These are phyloP conservation scores for Erysimum cheiranthoides DNA, from an alignment of 345 rosid genomes.

Conservation along the genomic window DNA sequence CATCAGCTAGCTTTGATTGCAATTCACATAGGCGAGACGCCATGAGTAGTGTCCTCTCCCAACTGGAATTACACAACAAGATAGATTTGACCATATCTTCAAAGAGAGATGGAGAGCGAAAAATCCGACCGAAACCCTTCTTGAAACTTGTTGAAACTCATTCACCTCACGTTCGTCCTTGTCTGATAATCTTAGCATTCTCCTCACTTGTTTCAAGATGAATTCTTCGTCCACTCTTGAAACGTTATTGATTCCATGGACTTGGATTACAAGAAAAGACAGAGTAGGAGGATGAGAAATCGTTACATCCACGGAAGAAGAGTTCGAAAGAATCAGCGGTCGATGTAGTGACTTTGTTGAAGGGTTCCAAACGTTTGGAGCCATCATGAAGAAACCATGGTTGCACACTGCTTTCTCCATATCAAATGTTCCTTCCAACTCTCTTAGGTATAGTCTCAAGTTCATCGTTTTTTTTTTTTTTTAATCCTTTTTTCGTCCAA, in stretches of 20 bases:
- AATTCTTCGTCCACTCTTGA: constrained; percentile 24
- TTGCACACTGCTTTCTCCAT: constrained; percentile 58
- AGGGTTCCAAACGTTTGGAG: constrained; percentile 56
- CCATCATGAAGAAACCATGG: constrained; percentile 67
- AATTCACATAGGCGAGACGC: constrained; percentile 52
- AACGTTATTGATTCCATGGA: constrained; percentile 20
- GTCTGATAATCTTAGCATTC: constrained; percentile 54
- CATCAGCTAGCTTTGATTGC: constrained; percentile 38
- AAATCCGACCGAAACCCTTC: constrained; percentile 53
- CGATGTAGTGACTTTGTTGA: constrained; percentile 46
- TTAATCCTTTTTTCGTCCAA: background rate
- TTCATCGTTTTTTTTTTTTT: constrained; percentile 37
- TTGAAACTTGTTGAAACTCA: constrained; percentile 50
- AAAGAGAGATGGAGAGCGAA: constrained; percentile 59
- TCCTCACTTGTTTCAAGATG: constrained; percentile 48
- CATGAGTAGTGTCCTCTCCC: constrained; percentile 56
- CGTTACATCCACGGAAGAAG: constrained; percentile 42
- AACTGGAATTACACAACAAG: constrained; percentile 56
- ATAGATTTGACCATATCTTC: constrained; percentile 62
- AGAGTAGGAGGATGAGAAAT: constrained; percentile 43
- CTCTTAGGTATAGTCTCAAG: constrained; percentile 1
- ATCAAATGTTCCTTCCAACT: constrained; percentile 28
- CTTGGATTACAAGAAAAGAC: constrained; percentile 33
- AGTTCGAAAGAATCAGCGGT: constrained; percentile 46
- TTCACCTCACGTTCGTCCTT: constrained; percentile 44